Evolutionary conservation across 176 grass and related monocot species (phyloP), one percentile per base, ranked within the genome.

Genomic region (Chrysopogon serrulatus): DNA sequence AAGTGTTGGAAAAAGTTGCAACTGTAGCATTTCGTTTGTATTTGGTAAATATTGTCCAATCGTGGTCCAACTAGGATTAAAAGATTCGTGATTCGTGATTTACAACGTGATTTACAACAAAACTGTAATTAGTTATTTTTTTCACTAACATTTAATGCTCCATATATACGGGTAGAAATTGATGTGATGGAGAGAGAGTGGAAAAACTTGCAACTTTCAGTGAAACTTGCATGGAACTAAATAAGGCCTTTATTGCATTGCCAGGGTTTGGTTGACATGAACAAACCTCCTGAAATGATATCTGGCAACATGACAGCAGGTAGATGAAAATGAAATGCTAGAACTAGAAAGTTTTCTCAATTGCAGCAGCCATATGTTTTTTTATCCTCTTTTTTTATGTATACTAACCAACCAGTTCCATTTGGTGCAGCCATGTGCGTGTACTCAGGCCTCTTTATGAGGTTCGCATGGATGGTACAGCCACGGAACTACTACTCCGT

Each of bases 381-480:
- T n/a, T n/a, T n/a, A n/a, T n/a, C n/a, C n/a, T n/a, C n/a, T 9
- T 53, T 64, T 41, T 53, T 0, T 51, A 82, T 73, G 13, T 48
- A 53, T 84, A 77, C 51, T 59, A 28, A 81, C 65, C 26, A 31
- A 68, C 74, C 30, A 39, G 61, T 45, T 79, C 78, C 42, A 71
- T 79, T 65, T 83, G 18, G 17, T 65, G 79, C 88, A 96, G 94
- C 67, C 49, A 96, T 93, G 94, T 93, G 91, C 18, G 86, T 96
- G 69, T 96, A 91, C 77, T 96, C 94, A 64, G 91, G 61, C 67
- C 88, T 96, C 23, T 93, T 87, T 65, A 96, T 96, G 94, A 92
- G 94, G 81, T 96, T 96, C 79, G 88, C 94, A 59, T 96, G 94
- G 94, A 96, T 96, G 94, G 91, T 96, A 43, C 86, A 96, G 35